These are phyloP conservation scores for Pichia gijzeniarum DNA, from an alignment of 805 yeast genomes.

Conservation along the genomic window DNA sequence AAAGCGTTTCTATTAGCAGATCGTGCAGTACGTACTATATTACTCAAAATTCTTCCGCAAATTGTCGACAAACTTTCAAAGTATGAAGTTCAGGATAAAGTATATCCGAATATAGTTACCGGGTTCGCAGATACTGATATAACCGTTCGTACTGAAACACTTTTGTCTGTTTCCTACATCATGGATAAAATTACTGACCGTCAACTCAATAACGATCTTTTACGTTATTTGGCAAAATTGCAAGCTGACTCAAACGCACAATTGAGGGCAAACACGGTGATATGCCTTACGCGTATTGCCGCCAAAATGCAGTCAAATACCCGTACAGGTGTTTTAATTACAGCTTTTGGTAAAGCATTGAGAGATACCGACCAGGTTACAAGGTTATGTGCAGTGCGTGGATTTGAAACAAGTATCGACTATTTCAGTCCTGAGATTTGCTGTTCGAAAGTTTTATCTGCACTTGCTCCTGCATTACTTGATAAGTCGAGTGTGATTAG, in stretches of 20 bases:
- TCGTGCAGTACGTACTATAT: slow-evolving; percentile 67
- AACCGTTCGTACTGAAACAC: slow-evolving; percentile 72
- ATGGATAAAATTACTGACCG: slow-evolving; percentile 65
- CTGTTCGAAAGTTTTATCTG: slow-evolving; percentile 74
- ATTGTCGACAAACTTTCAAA: slow-evolving; percentile 46
- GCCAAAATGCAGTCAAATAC: slow-evolving; percentile 45
- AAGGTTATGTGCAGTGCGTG: slow-evolving; percentile 67
- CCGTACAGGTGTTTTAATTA: slow-evolving; percentile 69
- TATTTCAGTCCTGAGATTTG: slow-evolving; percentile 69
- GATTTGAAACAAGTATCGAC: slow-evolving; percentile 58
- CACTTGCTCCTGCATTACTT: slow-evolving; percentile 75
- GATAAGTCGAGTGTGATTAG: slow-evolving; percentile 71
- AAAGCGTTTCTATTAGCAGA: slow-evolving; percentile 61
- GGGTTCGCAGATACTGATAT: slow-evolving; percentile 85
- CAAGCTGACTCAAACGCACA: slow-evolving; percentile 74
- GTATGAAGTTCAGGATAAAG: slow-evolving; percentile 57
- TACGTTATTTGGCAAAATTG: slow-evolving; percentile 73
- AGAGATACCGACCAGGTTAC: slow-evolving; percentile 75
- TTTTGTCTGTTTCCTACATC: slow-evolving; percentile 53
- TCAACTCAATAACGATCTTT: slow-evolving; percentile 78
- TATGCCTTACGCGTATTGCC: slow-evolving; percentile 63
- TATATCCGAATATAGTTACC: slow-evolving; percentile 62
- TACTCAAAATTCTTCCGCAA: slow-evolving; percentile 56
- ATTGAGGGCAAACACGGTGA: slow-evolving; percentile 70
- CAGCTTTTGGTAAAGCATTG: slow-evolving; percentile 80